A percentile compares a stretch with the other conserved stretches of the same genome.
phyloP scores from a whole-genome alignment of 352 stramenopile genomes.

The Pythium graminicola region DNA sequence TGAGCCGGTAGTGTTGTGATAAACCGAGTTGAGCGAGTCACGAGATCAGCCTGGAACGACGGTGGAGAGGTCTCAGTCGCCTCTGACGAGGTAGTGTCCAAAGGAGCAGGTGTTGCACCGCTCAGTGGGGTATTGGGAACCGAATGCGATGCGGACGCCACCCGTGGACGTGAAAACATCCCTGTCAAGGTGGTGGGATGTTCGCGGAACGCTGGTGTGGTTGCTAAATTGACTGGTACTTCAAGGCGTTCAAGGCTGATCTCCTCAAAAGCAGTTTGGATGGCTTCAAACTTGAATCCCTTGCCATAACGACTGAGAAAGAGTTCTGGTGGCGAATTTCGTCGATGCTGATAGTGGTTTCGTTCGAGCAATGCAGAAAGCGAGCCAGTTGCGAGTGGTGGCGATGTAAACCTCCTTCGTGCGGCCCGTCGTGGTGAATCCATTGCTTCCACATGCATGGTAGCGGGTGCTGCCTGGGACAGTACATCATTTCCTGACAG shows the following conservation, averaged over 20 bases:
- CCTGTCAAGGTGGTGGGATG: neutral
- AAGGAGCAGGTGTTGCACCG: neutral
- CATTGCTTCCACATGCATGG: neutral
- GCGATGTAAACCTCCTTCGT: slow-evolving; percentile 35
- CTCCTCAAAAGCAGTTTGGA: slow-evolving; percentile 27
- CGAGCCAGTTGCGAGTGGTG: slow-evolving; percentile 42
- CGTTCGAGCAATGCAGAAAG: slow-evolving; percentile 27
- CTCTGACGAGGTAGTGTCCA: neutral
- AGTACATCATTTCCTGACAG: neutral
- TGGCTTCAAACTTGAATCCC: slow-evolving; percentile 39
- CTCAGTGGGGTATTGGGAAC: slow-evolving; percentile 18
- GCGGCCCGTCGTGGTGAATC: neutral
- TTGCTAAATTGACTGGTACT: slow-evolving; percentile 9
- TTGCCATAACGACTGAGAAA: slow-evolving; percentile 51
- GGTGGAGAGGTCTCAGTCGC: slow-evolving; percentile 22
- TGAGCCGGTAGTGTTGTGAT: slow-evolving; percentile 54
- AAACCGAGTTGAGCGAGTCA: slow-evolving; percentile 67
- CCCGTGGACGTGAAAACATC: neutral
- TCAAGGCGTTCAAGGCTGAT: slow-evolving; percentile 21
- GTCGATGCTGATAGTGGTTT: slow-evolving; percentile 33
- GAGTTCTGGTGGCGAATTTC: slow-evolving; percentile 61
- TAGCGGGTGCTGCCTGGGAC: neutral
- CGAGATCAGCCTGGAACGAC: slow-evolving; percentile 49
- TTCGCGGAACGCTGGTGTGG: slow-evolving; percentile 7
- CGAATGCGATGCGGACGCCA: slow-evolving; percentile 12